Evolutionary conservation across 116 monocot genomes (phyloP), one percentile per base, ranked within the genome.

Genomic region (Trichopus zeylanicus): DNA sequence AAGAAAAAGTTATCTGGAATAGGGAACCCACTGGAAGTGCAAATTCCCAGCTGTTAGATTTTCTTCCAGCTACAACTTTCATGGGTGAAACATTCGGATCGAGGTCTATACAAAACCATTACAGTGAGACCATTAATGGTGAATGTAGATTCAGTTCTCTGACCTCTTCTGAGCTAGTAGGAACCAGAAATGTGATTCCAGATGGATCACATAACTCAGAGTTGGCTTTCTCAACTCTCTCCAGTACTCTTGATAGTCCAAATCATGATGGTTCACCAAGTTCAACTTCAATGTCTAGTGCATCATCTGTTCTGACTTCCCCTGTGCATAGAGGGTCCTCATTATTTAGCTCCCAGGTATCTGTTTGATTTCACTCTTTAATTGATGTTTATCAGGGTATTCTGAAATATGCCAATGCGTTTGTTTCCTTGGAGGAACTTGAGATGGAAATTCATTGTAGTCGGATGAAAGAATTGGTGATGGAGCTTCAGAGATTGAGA

Each of bases 1-100:
- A 79, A 70, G 84, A 78, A 48, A 76, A 76, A 34, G 79, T 74
- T 72, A 52, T 85, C 10, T 79, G 81, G 78, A 81, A 76, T 26
- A 78, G 74, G 64, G 78, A 88, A 42, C 74, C 75, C 42, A 73
- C 38, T 68, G 48, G 56, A 24, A 52, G 19, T 27, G 29, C 46
- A 29, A 29, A 61, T 19, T 39, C 29, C 37, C 27, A 33, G 19
- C 6, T 22, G 35, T 16, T 54, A 10, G 33, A 27, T 67, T 53
- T 53, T 56, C 31, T 37, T 68, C 38, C 55, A 19, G 58, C 60
- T 78, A 65, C 57, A 63, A 25, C 58, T 34, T 46, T n/a, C 38
- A 26, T 39, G 3, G 65, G 31, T 48, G 68, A 62, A 60, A 73
- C 42, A 49, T 31, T 47, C 48, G 22, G 38, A 53, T 53, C 56